Base-by-base conservation (phyloP, 75 land plant genomes). In the Adiantum capillusveneris region DNA sequence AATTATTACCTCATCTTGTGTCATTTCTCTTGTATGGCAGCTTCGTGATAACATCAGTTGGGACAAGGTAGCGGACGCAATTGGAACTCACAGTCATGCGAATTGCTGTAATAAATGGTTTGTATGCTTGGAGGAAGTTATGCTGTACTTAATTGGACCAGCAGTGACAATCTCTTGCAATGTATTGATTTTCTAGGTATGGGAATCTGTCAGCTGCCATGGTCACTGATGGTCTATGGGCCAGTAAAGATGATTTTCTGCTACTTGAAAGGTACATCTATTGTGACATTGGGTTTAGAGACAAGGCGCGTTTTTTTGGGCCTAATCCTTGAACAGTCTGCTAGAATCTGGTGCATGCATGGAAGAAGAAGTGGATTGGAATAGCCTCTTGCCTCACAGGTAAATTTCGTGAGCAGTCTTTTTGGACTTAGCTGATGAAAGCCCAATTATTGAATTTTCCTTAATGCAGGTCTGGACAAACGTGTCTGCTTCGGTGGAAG, bases 351-450 rank as follows among this genome's bases (percentile, higher is more conserved):
- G 75, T 58, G 78, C 81, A 28, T 66, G 53, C 46, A 71, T 68
- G 46, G 65, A 69, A 20, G 81, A 83, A 31, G 74, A 75, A 36
- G 86, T 83, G 0, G 79, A 79, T 0, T 83, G 86, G 86, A 81
- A 83, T 44, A 30, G 64, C 48, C 79, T 83, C 31, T 65, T 83
- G 60, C 76, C 72, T 14, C 67, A 76, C 29, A 66, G 75, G 75
- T 73, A 65, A n/a, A 30, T 34, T n/a, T n/a, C n/a, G n/a, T n/a
- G n/a, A n/a, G n/a, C n/a, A n/a, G n/a, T n/a, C n/a, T n/a, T n/a
- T n/a, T n/a, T n/a, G n/a, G n/a, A n/a, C n/a, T n/a, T n/a, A 5
- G 37, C 37, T 5, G 37, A n/a, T n/a, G n/a, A n/a, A 34, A 34
- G 37, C 37, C 37, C 9, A 9, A 34, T 5, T 34, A 9, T 5